phyloP scores from a whole-genome alignment of 805 yeast genomes.

The Myxozyma sirexii region DNA sequence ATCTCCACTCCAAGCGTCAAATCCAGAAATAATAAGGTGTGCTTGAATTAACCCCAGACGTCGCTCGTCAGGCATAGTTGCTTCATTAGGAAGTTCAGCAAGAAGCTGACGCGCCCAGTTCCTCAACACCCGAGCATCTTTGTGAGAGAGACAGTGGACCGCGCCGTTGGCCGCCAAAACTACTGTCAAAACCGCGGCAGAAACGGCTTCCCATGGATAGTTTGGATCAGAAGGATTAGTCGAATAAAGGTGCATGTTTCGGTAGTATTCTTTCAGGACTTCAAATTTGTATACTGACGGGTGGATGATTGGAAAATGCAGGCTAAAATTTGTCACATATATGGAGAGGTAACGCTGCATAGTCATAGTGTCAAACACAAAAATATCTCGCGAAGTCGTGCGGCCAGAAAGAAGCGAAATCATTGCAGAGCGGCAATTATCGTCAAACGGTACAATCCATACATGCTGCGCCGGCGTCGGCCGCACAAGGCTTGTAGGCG shows the following conservation, averaged over 20 bases:
- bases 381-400: conserved; percentile 2
- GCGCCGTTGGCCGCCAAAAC: conserved; percentile 19
- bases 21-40: conserved; percentile 11
- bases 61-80: conserved; percentile 17
- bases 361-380: conserved; percentile 14
- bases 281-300: conserved; percentile 15
- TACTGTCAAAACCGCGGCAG: conserved; percentile 8
- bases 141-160: conserved; percentile 9
- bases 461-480: conserved; percentile 1
- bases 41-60: conserved; percentile 16
- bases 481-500: neutral
- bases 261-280: conserved; percentile 1
- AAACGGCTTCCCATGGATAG: conserved; percentile 20
- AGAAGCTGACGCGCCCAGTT: conserved; percentile 15
- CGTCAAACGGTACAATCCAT: conserved; percentile 14
- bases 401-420: conserved; percentile 4
- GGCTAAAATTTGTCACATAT: conserved; percentile 12
- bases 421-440: conserved; percentile 18
- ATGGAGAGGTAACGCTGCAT: conserved; percentile 15
- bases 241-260: neutral
- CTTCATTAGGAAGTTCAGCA: conserved; percentile 12
- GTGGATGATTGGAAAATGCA: conserved; percentile 18
- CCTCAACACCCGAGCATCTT: conserved; percentile 16
- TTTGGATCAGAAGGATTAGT: neutral
- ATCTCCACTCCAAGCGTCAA: conserved; percentile 25